Evolutionary conservation across 2,329 filamentous ascomycete genomes (phyloP), one percentile per base, ranked within the genome.

Genomic region (Aspergillus fructus): DNA sequence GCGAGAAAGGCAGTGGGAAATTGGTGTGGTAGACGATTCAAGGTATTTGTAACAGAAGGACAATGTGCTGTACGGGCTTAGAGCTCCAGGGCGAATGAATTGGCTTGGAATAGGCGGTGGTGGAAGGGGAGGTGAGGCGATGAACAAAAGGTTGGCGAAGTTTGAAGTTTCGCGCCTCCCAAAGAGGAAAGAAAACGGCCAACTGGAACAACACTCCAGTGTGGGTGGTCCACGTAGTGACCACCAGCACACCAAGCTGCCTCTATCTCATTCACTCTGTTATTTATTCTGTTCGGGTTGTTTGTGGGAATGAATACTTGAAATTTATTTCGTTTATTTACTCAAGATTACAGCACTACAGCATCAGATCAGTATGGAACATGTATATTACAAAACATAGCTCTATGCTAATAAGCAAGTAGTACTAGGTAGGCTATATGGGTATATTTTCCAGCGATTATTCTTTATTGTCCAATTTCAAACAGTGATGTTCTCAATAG

Each of bases 401-500:
- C 46, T 45, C 24, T 43, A 49, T 53, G 39, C 19, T 23, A 50
- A 27, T 33, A 24, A 21, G 27, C 8, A 11, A 21, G 9, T 11
- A 4, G 27, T 30, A 9, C 27, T 39, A 21, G 21, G 45, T 55
- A 21, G 21, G 30, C 30, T 45, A 43, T 39, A 51, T 53, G 27
- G 34, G 34, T 56, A 43, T 48, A 33, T 37, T 34, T 13, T 50
- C 53, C 47, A 43, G 45, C 5, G 11, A 21, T 21, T 42, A 52
- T 50, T 48, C 43, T 51, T 52, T 21, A 34, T 23, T 2, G 9
- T 19, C 19, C 39, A 50, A 39, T 50, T 11, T 21, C 19, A 55
- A 12, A 21, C 47, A 12, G 63, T 63, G 50, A 70, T 68, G 46
- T 62, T 58, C 51, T 66, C 64, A 42, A 73, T 61, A 48, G 60